Evolutionary conservation across 192 early-diverging fungal species (phyloP), one percentile per base, ranked within the genome.

Genomic region (Phlyctochytrium arcticum): DNA sequence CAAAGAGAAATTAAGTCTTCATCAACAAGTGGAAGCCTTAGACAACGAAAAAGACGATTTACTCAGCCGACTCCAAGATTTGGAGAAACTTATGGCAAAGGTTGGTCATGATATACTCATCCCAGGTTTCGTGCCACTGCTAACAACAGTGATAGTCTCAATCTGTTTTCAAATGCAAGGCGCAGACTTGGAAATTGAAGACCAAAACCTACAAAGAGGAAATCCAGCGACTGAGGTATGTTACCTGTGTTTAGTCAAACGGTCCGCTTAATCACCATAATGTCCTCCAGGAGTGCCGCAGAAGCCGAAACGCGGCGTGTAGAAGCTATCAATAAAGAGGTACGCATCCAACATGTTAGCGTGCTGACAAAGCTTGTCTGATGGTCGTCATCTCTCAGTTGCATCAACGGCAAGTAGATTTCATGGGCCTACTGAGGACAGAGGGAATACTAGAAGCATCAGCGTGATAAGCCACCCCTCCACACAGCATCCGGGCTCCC

Each of bases 151-250:
- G 10, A 47, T 39, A 62, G 48, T 60, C 65, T 19, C 71, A 73
- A 32, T 34, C 48, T 21, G 31, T 65, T 3, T 73, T 68, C 55
- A 67, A 68, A 42, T 37, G 37, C 3, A 73, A 65, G 39, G 47
- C 64, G 5, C 26, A 36, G 32, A 15, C 23, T 23, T 19, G 69
- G 17, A 70, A 61, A 30, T 39, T 44, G 9, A 51, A 54, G 26
- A 54, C 57, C 29, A 61, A 62, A 37, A 57, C 35, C 10, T 74
- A 50, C 37, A 74, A 74, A 49, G 57, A 55, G 4, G 72, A 74
- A 34, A 66, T 56, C 17, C 35, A 27, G 1, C 23, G 44, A 17
- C 58, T 74, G 21, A 54, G 63, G 56, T 29, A 61, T 23, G 26
- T 24, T 63, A n/a, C n/a, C n/a, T n/a, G n/a, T n/a, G n/a, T n/a